Evolutionary conservation across 129 eudicot species (phyloP), one percentile per base, ranked within the genome.

Genomic region (Kitagawia praeruptora): DNA sequence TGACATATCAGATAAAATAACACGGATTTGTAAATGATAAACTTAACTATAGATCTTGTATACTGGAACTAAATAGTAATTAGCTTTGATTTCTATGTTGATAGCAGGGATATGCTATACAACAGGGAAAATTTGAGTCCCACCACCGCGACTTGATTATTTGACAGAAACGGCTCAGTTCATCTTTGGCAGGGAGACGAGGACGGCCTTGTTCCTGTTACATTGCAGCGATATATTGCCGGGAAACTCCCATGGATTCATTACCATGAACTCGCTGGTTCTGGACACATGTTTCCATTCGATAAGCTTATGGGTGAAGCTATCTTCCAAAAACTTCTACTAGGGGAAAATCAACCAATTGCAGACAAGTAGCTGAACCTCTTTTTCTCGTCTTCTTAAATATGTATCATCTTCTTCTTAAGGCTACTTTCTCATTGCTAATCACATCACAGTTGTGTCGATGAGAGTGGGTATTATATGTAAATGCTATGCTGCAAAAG

Each of bases 121-220:
- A 92, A 73, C 96, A 92, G 87, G 96, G 96, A 14, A 75, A 39
- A 81, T 74, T n/a, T 28, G 97, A 88, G 87, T 87, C 93, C 18
- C 73, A 85, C 79, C 83, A 84, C 48, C 87, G 88, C 25, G 96
- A 92, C 83, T 79, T 92, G 88, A 88, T 56, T 54, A 79, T 90
- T 42, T n/a, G 41, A 82, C 34, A 58, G 83, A 3, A 84, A 87
- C 46, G 96, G 89, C 28, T 75, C 85, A 3, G 90, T 90, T 48
- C 93, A 92, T 81, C 73, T 93, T 47, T 93, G 96, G 96, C 96
- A 93, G 1, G 96, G 98, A 4, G 88, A 87, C 51, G 96, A 93
- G 31, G 98, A 93, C 66, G 86, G 90, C 15, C 79, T 93, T 34
- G 93, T 89, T 18, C 98, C 98, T 6, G 91, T 89, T 74, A 56